Evolutionary conservation across 331 rosid genomes (phyloP).

Genomic region (Telfairia occidentalis): DNA sequence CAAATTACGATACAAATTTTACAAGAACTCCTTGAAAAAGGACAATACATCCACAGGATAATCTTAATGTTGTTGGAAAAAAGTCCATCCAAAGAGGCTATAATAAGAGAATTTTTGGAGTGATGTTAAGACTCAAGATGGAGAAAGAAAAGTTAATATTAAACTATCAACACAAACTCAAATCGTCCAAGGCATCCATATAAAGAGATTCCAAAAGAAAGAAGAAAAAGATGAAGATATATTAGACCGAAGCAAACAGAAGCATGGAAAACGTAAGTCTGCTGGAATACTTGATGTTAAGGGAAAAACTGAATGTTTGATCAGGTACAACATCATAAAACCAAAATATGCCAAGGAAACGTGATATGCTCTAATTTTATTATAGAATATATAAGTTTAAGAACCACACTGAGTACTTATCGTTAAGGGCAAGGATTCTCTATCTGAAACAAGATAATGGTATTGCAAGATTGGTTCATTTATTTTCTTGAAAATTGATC

Average conservation of each 20-base stretch:
- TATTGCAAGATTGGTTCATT: background rate
- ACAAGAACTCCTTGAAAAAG: background rate
- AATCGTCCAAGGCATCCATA: conserved; percentile 3
- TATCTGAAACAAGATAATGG: background rate
- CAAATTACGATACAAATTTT: background rate
- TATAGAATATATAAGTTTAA: background rate
- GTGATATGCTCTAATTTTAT: background rate
- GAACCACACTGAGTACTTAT: background rate
- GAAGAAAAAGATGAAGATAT: background rate
- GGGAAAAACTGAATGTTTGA: background rate
- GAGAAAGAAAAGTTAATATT: background rate
- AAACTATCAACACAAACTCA: conserved; percentile 8
- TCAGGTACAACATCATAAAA: background rate
- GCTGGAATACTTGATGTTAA: background rate
- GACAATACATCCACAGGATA: background rate
- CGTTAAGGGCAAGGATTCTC: background rate
- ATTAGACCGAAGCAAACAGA: background rate
- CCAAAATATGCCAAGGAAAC: background rate
- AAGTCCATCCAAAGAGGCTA: background rate
- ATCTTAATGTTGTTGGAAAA: background rate
- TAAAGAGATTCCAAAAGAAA: background rate
- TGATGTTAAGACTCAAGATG: background rate
- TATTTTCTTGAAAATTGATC: background rate
- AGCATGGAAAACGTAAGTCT: background rate
- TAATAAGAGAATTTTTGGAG: too few relatives aligned